A percentile compares a stretch with the other conserved stretches of the same genome.
phyloP scores from a whole-genome alignment of 2,329 filamentous ascomycete genomes.

The Fusarium globosum region DNA sequence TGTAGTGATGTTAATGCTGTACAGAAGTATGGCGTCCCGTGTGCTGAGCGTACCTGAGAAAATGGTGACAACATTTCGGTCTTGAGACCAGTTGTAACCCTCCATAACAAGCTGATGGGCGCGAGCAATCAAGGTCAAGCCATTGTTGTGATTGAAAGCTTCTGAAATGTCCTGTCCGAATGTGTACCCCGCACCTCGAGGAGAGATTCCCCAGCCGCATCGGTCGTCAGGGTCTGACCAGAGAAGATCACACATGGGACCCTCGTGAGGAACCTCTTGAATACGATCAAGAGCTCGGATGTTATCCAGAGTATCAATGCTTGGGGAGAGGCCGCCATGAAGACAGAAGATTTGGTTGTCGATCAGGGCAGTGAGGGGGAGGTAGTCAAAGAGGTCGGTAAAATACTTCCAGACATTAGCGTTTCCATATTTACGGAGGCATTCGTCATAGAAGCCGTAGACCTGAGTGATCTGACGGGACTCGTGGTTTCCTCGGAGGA shows the following conservation, averaged over 20 bases:
- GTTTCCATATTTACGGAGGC: conserved; percentile 97
- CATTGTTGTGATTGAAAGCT: conserved; percentile 99
- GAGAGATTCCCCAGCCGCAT: conserved; percentile 95
- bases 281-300: conserved; percentile 95
- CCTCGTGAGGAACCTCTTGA: conserved; percentile 98
- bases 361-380: conserved; percentile 95
- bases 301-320: conserved; percentile 94
- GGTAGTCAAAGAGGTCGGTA: conserved; percentile 98
- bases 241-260: conserved; percentile 96
- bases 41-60: conserved; percentile 78
- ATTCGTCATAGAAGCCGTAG: conserved; percentile 99
- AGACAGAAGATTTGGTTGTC: conserved; percentile 99
- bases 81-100: conserved; percentile 99
- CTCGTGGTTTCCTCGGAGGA: conserved; percentile 98
- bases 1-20: conserved; percentile 45
- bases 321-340: conserved; percentile 95
- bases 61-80: conserved; percentile 97
- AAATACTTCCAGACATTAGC: conserved; percentile 99
- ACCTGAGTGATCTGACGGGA: conserved; percentile 99
- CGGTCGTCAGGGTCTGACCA: conserved; percentile 99
- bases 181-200: conserved; percentile 92
- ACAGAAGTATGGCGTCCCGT: background rate
- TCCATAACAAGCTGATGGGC: conserved; percentile 99
- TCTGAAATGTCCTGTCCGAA: conserved; percentile 98
- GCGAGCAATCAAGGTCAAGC: conserved; percentile 91